phyloP scores from a whole-genome alignment of 352 stramenopile species.

The Phytophthora sp. region DNA sequence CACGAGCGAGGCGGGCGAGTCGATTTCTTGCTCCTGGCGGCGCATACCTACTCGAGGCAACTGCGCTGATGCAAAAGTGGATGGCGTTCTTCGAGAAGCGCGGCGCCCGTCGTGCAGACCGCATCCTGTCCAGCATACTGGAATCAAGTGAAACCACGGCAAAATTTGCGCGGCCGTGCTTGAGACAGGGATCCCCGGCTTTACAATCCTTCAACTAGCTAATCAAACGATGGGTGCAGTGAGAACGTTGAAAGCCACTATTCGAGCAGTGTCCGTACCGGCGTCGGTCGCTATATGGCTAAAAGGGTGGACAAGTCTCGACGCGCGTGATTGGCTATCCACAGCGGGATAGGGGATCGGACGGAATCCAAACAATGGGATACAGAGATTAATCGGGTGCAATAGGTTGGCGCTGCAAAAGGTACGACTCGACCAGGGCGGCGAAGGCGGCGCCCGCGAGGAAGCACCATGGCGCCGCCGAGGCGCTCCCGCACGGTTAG shows the following conservation, averaged over 20 bases:
- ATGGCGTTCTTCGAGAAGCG: no score
- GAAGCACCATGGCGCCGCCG: not conserved
- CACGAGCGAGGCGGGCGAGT: conserved; percentile 29
- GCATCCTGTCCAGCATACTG: conserved; percentile 22
- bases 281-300: not conserved
- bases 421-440: not conserved
- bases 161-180: not conserved
- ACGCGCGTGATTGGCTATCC: not conserved
- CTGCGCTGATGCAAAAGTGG: conserved; percentile 17
- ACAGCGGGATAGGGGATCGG: not conserved
- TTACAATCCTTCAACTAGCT: not conserved
- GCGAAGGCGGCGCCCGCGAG: not conserved
- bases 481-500: not conserved
- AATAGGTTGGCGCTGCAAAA: not conserved
- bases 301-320: not conserved
- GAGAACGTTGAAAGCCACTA: not conserved
- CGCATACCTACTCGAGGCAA: conserved; percentile 22
- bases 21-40: conserved; percentile 2
- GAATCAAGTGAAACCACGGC: conserved; percentile 13
- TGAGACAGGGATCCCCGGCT: conserved; percentile 4
- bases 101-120: conserved; percentile 6
- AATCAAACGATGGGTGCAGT: not conserved
- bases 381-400: conserved; percentile 19
- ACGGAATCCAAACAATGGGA: not conserved
- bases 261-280: not conserved